Conservation (phyloP, 2,329 filamentous ascomycete genomes). For the Pseudocercospora ulei region DNA sequence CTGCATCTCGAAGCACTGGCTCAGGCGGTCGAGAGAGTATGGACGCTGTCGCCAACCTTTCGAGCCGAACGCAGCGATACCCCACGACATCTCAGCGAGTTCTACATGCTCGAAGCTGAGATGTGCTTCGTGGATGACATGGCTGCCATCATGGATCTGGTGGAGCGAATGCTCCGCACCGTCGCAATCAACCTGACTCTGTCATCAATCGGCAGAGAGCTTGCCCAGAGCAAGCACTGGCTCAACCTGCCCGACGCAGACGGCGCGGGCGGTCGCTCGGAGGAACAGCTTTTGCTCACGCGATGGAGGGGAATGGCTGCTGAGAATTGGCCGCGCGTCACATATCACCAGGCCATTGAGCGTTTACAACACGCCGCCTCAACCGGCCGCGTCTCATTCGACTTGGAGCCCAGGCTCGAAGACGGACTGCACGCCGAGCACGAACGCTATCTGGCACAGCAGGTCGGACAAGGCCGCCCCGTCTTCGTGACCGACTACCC, state of each 20-base stretch:
- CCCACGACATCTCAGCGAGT: slow-evolving; percentile 85
- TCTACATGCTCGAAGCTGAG: slow-evolving; percentile 97
- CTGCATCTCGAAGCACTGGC: slow-evolving; percentile 87
- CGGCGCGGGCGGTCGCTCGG: slow-evolving; percentile 32
- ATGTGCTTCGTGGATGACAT: slow-evolving; percentile 66
- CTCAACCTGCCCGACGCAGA: slow-evolving; percentile 14
- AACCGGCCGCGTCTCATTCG: slow-evolving; percentile 46
- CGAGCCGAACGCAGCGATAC: slow-evolving; percentile 90
- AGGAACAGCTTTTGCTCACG: slow-evolving; percentile 47
- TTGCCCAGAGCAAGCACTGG: slow-evolving; percentile 35
- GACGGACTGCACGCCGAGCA: slow-evolving; percentile 78
- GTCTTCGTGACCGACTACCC: slow-evolving; percentile 93
- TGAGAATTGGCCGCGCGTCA: slow-evolving; percentile 78
- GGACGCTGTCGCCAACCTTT: slow-evolving; percentile 89
- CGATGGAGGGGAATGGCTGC: slow-evolving; percentile 61
- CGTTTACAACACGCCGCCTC: slow-evolving; percentile 49
- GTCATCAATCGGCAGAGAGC: slow-evolving; percentile 47
- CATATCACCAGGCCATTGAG: slow-evolving; percentile 68
- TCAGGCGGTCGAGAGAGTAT: slow-evolving; percentile 80
- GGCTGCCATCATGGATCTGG: slow-evolving; percentile 62
- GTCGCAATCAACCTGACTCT: slow-evolving; percentile 44
- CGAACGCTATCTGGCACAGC: slow-evolving; percentile 72
- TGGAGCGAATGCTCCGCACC: slow-evolving; percentile 64
- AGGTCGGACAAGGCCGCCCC: slow-evolving; percentile 55
- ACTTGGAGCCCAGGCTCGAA: slow-evolving; percentile 60